phyloP scores from a whole-genome alignment of 352 stramenopile species.

The Phytophthora pistaciae region DNA sequence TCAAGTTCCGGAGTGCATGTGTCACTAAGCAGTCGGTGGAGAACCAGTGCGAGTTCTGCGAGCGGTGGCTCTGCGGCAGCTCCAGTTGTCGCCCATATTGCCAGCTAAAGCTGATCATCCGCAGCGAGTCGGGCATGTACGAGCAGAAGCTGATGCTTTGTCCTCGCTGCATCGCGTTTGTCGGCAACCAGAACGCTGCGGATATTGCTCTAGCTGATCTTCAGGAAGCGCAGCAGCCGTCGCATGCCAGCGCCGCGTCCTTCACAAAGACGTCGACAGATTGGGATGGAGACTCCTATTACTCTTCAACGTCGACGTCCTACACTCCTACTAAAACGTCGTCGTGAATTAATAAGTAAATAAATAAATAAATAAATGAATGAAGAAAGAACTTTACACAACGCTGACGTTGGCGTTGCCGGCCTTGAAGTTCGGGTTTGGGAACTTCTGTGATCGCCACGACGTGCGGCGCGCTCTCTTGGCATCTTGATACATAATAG shows the following conservation, averaged over 20 bases:
- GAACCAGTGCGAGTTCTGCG: constrained; percentile 34
- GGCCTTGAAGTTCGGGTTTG: neutral
- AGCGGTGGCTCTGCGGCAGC: constrained; percentile 15
- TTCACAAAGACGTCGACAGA: constrained; percentile 12
- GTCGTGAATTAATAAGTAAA: neutral
- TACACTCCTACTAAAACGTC: neutral
- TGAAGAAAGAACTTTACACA: too few species aligned
- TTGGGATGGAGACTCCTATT: constrained; percentile 10
- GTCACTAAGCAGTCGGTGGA: neutral
- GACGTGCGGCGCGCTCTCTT: neutral
- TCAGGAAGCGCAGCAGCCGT: constrained; percentile 14
- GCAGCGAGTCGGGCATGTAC: constrained; percentile 24
- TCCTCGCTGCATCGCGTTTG: constrained; percentile 21
- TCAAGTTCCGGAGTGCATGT: neutral
- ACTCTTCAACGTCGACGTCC: constrained; percentile 7
- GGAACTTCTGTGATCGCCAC: neutral
- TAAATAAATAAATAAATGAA: neutral
- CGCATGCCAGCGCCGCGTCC: constrained; percentile 16
- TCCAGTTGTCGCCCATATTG: constrained; percentile 18
- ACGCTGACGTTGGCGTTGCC: neutral
- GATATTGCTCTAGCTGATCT: constrained; percentile 23
- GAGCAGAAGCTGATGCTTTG: constrained; percentile 31
- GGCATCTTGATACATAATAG: neutral
- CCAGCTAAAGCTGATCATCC: constrained; percentile 31
- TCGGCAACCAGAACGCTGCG: constrained; percentile 15